Conservation (phyloP, 1,284 basidiomycete genomes). For the Stygiomarasmius scandens region DNA sequence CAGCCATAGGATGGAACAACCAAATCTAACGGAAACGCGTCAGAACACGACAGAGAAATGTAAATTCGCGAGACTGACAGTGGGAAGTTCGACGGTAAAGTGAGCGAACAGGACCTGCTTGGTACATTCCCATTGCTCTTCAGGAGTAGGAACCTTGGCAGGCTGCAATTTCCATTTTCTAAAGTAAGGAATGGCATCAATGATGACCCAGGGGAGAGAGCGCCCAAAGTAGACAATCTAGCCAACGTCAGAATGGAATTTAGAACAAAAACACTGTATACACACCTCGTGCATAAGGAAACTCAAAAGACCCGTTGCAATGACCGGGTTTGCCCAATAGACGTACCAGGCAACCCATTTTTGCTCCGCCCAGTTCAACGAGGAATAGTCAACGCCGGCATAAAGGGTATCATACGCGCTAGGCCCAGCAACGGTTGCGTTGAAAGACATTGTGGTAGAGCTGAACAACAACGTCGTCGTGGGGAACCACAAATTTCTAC, state of each 20-base stretch:
- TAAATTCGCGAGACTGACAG: slow-evolving; percentile 50
- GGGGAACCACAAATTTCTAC: slow-evolving; percentile 18
- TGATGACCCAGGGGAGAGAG: slow-evolving; percentile 93
- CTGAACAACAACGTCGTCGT: slow-evolving; percentile 20
- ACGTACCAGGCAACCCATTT: slow-evolving; percentile 87
- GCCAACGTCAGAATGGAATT: slow-evolving; percentile 1
- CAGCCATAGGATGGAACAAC: slow-evolving; percentile 95
- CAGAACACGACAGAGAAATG: not conserved
- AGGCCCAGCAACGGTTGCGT: slow-evolving; percentile 33
- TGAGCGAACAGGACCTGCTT: slow-evolving; percentile 95
- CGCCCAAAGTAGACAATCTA: slow-evolving; percentile 97
- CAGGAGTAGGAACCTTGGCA: slow-evolving; percentile 76
- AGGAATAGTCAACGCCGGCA: slow-evolving; percentile 61
- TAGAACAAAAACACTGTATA: slow-evolving; percentile 10
- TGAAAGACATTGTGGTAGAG: slow-evolving; percentile 25
- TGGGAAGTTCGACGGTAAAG: slow-evolving; percentile 93
- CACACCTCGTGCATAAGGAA: slow-evolving; percentile 93
- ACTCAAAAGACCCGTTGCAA: slow-evolving; percentile 94
- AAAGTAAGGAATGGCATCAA: slow-evolving; percentile 94
- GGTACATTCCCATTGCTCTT: slow-evolving; percentile 96
- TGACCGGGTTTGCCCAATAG: slow-evolving; percentile 85
- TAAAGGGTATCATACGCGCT: slow-evolving; percentile 49
- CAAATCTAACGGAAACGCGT: slow-evolving; percentile 70
- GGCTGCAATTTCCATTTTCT: slow-evolving; percentile 94
- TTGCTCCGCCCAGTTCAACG: slow-evolving; percentile 77